phyloP scores from a whole-genome alignment of 345 rosid genomes.

The Citropsis articulata region DNA sequence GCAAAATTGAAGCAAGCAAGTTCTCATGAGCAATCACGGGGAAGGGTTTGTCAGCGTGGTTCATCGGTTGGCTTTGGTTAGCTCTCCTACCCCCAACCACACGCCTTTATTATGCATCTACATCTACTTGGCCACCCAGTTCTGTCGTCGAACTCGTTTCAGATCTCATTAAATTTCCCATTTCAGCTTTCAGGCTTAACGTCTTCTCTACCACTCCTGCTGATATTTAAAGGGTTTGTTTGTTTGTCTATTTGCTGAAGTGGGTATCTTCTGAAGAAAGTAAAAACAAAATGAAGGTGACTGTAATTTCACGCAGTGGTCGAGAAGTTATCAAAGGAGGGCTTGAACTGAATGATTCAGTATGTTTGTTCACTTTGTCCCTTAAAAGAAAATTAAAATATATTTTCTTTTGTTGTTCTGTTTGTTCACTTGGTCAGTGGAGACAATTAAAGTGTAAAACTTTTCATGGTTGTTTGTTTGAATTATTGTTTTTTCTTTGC shows the following conservation, averaged over 20 bases:
- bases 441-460: neutral
- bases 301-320: slow-evolving; percentile 81
- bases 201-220: neutral
- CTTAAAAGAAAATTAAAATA: too few species aligned
- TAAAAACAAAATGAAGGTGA: slow-evolving; percentile 78
- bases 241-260: slow-evolving; percentile 9
- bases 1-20: neutral
- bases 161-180: neutral
- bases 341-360: slow-evolving; percentile 73
- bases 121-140: too few species aligned
- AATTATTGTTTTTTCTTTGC: neutral
- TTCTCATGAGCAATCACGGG: neutral
- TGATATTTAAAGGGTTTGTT: slow-evolving; percentile 18
- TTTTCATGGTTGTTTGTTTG: neutral
- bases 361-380: slow-evolving; percentile 18
- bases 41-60: neutral
- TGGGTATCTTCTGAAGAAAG: slow-evolving; percentile 35
- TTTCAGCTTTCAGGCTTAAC: neutral
- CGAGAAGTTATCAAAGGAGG: slow-evolving; percentile 80
- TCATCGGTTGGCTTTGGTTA: slow-evolving; percentile 11
- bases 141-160: neutral
- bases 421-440: slow-evolving; percentile 12
- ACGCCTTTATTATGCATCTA: slow-evolving; percentile 13
- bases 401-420: neutral
- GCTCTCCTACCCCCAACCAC: slow-evolving; percentile 27